Percentiles rank a stretch among this genome's conserved stretches.
Conservation (phyloP, 805 yeast species). For the Schwanniomyces occidentalis region DNA sequence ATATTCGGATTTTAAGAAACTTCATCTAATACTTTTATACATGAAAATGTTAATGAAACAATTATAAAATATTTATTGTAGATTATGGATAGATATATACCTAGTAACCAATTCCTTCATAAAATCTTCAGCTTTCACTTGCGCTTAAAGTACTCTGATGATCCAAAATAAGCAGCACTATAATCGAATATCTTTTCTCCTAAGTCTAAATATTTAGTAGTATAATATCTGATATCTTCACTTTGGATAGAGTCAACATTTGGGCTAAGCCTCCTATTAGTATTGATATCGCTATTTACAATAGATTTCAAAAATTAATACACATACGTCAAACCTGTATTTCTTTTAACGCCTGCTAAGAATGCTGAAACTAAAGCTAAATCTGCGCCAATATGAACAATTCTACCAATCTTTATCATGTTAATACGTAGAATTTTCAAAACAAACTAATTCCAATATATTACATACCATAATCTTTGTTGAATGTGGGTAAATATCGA, state of each 20-base stretch:
- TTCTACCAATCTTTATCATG: conserved; percentile 45
- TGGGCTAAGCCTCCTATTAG: conserved; percentile 34
- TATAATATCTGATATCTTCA: conserved; percentile 49
- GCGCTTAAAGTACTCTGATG: conserved; percentile 73
- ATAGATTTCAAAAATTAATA: not conserved
- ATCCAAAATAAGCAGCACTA: conserved; percentile 64
- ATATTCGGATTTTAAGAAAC: too few relatives aligned
- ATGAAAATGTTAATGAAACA: too few relatives aligned
- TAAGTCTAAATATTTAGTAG: conserved; percentile 66
- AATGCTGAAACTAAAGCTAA: conserved; percentile 63
- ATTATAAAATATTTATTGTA: too few relatives aligned
- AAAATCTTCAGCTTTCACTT: conserved; percentile 27
- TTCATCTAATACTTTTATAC: too few relatives aligned
- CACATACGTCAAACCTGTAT: conserved; percentile 56
- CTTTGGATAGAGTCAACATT: conserved; percentile 47
- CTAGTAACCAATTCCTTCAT: too few relatives aligned
- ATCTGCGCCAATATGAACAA: conserved; percentile 59
- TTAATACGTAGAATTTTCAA: not conserved
- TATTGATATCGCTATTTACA: not conserved
- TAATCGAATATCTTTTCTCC: conserved; percentile 87
- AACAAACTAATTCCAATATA: too few relatives aligned
- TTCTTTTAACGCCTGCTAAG: conserved; percentile 70
- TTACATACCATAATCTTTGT: too few relatives aligned
- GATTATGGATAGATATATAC: too few relatives aligned
- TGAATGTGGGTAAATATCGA: too few relatives aligned